Evolutionary conservation across 1,284 basidiomycete species (phyloP).

Genomic region (Ustilago bromivora): DNA sequence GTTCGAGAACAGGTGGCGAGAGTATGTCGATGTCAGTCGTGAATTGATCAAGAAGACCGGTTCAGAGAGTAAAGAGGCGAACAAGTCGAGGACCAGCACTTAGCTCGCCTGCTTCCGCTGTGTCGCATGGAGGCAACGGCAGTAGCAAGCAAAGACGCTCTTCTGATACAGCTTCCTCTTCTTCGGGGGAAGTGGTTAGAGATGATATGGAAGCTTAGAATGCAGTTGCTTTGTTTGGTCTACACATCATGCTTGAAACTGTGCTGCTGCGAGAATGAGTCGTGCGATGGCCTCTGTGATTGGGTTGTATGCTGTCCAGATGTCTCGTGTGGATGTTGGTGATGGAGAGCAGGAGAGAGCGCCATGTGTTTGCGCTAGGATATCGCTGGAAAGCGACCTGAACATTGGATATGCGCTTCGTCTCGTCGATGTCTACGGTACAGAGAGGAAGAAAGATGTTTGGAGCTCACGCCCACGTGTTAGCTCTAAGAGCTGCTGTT

Average conservation of each 20-base stretch:
- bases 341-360: constrained; percentile 1
- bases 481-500: background rate
- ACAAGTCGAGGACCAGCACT: constrained; percentile 4
- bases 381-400: constrained; percentile 24
- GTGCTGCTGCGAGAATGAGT: constrained; percentile 32
- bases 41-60: constrained; percentile 31
- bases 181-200: background rate
- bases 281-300: constrained; percentile 34
- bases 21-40: constrained; percentile 40
- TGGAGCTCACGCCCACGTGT: too few relatives aligned
- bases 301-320: constrained; percentile 31
- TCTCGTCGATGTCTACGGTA: constrained; percentile 23
- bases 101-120: constrained; percentile 1
- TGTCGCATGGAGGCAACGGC: background rate
- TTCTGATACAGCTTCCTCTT: constrained; percentile 9
- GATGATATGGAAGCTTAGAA: background rate
- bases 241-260: constrained; percentile 15
- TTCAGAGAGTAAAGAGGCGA: constrained; percentile 11
- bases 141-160: constrained; percentile 11
- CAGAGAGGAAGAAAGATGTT: background rate
- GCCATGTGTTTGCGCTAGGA: constrained; percentile 21
- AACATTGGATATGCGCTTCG: constrained; percentile 32
- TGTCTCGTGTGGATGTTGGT: background rate
- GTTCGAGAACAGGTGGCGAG: constrained; percentile 51
- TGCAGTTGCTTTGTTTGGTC: background rate